Percentiles rank a stretch among this genome's conserved stretches.
Evolutionary conservation across 495 filamentous ascomycete species (phyloP).

Genomic region (Umbilicaria muhlenbergii): DNA sequence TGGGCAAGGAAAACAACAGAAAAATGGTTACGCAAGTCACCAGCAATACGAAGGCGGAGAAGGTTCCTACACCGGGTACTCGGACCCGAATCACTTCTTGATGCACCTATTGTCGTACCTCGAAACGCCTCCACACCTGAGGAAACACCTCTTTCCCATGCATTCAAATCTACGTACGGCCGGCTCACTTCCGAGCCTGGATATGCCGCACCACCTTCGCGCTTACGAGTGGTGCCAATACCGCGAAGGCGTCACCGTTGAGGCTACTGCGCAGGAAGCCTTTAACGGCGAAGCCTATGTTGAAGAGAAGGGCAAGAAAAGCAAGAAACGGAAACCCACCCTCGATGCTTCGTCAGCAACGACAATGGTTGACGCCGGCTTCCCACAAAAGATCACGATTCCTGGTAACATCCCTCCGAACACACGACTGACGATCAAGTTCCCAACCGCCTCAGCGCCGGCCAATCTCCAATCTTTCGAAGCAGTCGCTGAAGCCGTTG

Average conservation of each 20-base stretch:
- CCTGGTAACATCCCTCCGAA: slow-evolving; percentile 35
- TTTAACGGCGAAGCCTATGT: slow-evolving; percentile 2
- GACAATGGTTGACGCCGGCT: slow-evolving; percentile 17
- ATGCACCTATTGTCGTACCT: slow-evolving; percentile 57
- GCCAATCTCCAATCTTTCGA: slow-evolving; percentile 1
- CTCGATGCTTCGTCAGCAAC: slow-evolving; percentile 12
- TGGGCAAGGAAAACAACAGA: slow-evolving; percentile 9
- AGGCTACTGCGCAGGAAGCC: slow-evolving; percentile 3
- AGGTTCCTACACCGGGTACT: slow-evolving; percentile 42
- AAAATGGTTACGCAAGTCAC: slow-evolving; percentile 8
- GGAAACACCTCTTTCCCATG: slow-evolving; percentile 49
- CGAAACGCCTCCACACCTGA: slow-evolving; percentile 61
- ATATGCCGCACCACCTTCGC: slow-evolving; percentile 62
- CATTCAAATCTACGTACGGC: slow-evolving; percentile 52
- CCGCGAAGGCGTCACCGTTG: slow-evolving; percentile 50
- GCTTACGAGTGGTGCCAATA: slow-evolving; percentile 51
- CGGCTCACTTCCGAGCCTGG: slow-evolving; percentile 50
- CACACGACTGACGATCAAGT: slow-evolving; percentile 50
- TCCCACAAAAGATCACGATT: slow-evolving; percentile 30
- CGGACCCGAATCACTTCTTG: slow-evolving; percentile 54
- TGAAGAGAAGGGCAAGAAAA: slow-evolving; percentile 2
- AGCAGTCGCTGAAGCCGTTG: slow-evolving; percentile 33
- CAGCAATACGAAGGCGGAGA: slow-evolving; percentile 25
- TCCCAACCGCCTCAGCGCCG: slow-evolving; percentile 21
- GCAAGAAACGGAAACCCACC: slow-evolving; percentile 3